Conservation (phyloP, 768 basidiomycete species). For the Hemileccinum impolitum region DNA sequence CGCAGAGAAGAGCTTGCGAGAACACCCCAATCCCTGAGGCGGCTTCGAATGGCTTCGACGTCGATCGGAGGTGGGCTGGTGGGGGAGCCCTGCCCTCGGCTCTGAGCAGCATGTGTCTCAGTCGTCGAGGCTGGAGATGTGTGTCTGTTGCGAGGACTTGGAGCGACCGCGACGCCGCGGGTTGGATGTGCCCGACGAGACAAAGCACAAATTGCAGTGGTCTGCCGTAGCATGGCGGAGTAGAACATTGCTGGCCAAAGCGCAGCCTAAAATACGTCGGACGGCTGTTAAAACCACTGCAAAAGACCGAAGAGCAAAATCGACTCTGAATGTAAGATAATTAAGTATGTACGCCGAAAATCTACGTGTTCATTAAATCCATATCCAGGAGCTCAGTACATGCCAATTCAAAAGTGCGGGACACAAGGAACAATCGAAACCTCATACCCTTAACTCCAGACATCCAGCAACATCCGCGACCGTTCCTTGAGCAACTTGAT, state of each 20-base stretch:
- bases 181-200: slow-evolving; percentile 14
- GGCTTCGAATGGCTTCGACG: slow-evolving; percentile 35
- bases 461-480: slow-evolving; percentile 81
- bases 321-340: slow-evolving; percentile 1
- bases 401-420: neutral
- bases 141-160: neutral
- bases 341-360: slow-evolving; percentile 4
- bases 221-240: neutral
- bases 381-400: slow-evolving; percentile 11
- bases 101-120: neutral
- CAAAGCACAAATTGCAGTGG: slow-evolving; percentile 7
- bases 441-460: slow-evolving; percentile 68
- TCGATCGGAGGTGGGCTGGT: slow-evolving; percentile 6
- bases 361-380: slow-evolving; percentile 19
- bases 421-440: neutral
- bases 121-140: slow-evolving; percentile 5
- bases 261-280: neutral
- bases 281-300: too few species aligned
- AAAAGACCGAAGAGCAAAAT: too few species aligned
- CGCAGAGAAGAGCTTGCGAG: slow-evolving; percentile 37
- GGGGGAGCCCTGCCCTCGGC: neutral
- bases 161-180: neutral
- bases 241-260: neutral
- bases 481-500: slow-evolving; percentile 94
- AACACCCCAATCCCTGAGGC: slow-evolving; percentile 46